Evolutionary conservation across 768 basidiomycete genomes (phyloP).

Genomic region (Kwoniella sp.): DNA sequence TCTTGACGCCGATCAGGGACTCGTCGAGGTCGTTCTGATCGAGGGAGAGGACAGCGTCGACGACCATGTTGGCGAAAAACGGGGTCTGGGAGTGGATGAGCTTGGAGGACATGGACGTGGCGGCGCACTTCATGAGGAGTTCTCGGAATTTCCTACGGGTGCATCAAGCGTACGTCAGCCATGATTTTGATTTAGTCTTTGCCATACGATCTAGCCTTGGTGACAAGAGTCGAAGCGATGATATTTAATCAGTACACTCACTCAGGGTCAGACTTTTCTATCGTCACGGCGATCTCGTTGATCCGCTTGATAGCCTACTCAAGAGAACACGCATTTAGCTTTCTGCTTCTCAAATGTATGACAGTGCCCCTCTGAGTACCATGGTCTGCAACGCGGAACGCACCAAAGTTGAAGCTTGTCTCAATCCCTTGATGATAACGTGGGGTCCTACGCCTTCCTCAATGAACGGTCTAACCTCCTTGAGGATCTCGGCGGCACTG

Average conservation of each 20-base stretch:
- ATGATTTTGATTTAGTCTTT: too few relatives aligned
- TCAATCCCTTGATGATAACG: conserved; percentile 95
- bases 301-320: conserved; percentile 81
- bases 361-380: too few relatives aligned
- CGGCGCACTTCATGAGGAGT: conserved; percentile 91
- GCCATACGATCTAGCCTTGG: too few relatives aligned
- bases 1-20: conserved; percentile 94
- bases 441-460: conserved; percentile 98
- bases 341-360: neutral
- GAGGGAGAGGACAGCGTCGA: conserved; percentile 89
- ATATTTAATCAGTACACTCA: conserved; percentile 58
- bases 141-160: conserved; percentile 79
- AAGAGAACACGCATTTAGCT: neutral
- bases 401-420: conserved; percentile 82
- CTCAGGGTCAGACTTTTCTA: conserved; percentile 89
- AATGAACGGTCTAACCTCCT: conserved; percentile 85
- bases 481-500: conserved; percentile 83
- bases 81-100: conserved; percentile 98
- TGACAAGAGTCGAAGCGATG: too few relatives aligned
- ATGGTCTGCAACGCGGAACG: conserved; percentile 55
- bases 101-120: conserved; percentile 99
- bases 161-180: neutral
- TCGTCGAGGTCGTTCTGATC: conserved; percentile 95
- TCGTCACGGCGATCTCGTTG: conserved; percentile 81
- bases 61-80: conserved; percentile 98